Base-by-base conservation (phyloP, 1,139 yeast genomes). In the Lodderomyces margitis region DNA sequence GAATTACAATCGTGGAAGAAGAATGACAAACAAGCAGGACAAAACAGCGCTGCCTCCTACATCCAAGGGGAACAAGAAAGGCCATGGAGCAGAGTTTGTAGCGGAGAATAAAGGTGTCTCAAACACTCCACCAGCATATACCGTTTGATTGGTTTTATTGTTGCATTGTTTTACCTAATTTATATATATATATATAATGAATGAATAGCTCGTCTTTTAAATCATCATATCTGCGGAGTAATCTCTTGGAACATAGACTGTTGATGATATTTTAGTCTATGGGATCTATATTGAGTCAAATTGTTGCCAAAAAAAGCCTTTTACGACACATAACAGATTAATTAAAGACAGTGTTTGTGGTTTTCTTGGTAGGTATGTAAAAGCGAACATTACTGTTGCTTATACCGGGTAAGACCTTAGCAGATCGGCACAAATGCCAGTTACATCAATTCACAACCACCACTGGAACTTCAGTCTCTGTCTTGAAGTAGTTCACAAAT, bases 381-480 rank as follows among this genome's bases (percentile, higher is more conserved):
- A 59, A 23, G 72, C 69, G 2, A 75, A 70, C 49, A 61, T 69
- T 15, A n/a, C n/a, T n/a, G n/a, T n/a, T n/a, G n/a, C n/a, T n/a
- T n/a, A n/a, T n/a, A n/a, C n/a, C n/a, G n/a, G n/a, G n/a, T n/a
- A n/a, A n/a, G n/a, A n/a, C n/a, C n/a, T n/a, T n/a, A n/a, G 28
- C 2, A 54, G 49, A 34, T 54, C 63, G 36, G 53, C 54, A 38
- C 56, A 57, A 2, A 56, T 54, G 37, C 41, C 55, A n/a, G 45
- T 64, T n/a, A n/a, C n/a, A n/a, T n/a, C n/a, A n/a, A n/a, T n/a
- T n/a, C 15, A 42, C 46, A 14, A 75, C 75, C 3, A 50, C 56
- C 12, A 51, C 64, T 38, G 67, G 66, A 1, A 39, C 43, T n/a
- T 43, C 56, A 15, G 37, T 66, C 3, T 33, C 47, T 4, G 35